Conservation (phyloP, 306 rosid genomes). For the Vicia villosa region DNA sequence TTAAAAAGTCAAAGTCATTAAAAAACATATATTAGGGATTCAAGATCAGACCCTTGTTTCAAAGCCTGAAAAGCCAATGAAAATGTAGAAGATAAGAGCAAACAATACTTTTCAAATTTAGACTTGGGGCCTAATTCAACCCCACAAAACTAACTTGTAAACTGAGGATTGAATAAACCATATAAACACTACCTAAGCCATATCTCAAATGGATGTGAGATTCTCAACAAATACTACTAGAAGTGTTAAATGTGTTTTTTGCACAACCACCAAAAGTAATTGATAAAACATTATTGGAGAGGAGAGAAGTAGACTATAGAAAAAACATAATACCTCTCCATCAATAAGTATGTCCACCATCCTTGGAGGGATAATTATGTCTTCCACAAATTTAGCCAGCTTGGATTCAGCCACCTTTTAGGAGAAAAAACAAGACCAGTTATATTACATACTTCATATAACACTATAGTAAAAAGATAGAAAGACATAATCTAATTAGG, state of each 20-base stretch:
- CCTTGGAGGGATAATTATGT: slow-evolving; percentile 94
- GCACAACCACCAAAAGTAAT: slow-evolving; percentile 38
- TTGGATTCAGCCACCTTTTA: slow-evolving; percentile 90
- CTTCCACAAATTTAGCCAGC: slow-evolving; percentile 94
- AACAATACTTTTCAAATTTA: neutral
- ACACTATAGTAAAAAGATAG: neutral
- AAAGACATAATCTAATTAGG: neutral
- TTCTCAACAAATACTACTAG: neutral
- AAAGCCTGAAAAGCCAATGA: neutral
- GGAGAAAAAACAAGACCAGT: slow-evolving; percentile 28
- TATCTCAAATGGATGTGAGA: neutral
- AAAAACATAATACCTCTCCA: slow-evolving; percentile 73
- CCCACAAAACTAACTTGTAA: neutral
- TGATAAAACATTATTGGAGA: slow-evolving; percentile 8
- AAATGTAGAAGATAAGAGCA: slow-evolving; percentile 3
- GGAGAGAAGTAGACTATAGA: slow-evolving; percentile 7
- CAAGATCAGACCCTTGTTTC: neutral
- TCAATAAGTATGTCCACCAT: slow-evolving; percentile 91
- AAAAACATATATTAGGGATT: neutral
- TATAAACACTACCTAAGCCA: neutral
- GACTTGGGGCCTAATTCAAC: neutral
- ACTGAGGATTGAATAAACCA: neutral
- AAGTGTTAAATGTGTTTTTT: slow-evolving; percentile 17
- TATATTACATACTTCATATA: slow-evolving; percentile 21
- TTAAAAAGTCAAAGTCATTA: neutral